Evolutionary conservation across 495 filamentous ascomycete genomes (phyloP).

Genomic region (Lophiotrema nucula): DNA sequence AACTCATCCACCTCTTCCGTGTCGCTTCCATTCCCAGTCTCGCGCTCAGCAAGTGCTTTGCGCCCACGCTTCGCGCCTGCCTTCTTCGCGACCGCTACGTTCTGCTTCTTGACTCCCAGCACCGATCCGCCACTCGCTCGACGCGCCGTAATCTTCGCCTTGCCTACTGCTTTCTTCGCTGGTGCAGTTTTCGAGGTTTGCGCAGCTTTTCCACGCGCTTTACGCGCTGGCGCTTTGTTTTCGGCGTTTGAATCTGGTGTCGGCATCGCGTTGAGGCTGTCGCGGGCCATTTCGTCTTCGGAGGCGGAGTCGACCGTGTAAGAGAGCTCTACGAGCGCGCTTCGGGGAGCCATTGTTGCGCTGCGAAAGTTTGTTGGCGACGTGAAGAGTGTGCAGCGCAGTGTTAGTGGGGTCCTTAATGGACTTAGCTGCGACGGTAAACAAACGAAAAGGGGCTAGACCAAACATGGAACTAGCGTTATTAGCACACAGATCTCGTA

Average conservation of each 20-base stretch:
- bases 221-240: constrained; percentile 31
- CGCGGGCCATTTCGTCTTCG: constrained; percentile 54
- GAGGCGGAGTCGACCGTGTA: constrained; percentile 67
- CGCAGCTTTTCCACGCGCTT: constrained; percentile 26
- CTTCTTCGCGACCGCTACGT: constrained; percentile 34
- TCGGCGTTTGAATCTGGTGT: constrained; percentile 39
- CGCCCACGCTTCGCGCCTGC: constrained; percentile 39
- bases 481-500: no score
- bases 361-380: background rate
- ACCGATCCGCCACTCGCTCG: constrained; percentile 32
- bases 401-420: background rate
- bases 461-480: background rate
- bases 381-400: background rate
- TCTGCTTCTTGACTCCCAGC: constrained; percentile 25
- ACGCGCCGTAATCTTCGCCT: constrained; percentile 30
- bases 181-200: constrained; percentile 25
- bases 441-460: background rate
- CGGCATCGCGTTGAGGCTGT: constrained; percentile 41
- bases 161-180: constrained; percentile 17
- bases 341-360: constrained; percentile 54
- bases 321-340: constrained; percentile 55
- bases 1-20: constrained; percentile 55
- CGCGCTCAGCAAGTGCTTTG: constrained; percentile 53
- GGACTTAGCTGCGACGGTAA: constrained; percentile 16
- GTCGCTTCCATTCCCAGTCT: constrained; percentile 50